These are phyloP conservation scores for Calophaca sinica DNA, from an alignment of 306 rosid species.

Conservation along the genomic window DNA sequence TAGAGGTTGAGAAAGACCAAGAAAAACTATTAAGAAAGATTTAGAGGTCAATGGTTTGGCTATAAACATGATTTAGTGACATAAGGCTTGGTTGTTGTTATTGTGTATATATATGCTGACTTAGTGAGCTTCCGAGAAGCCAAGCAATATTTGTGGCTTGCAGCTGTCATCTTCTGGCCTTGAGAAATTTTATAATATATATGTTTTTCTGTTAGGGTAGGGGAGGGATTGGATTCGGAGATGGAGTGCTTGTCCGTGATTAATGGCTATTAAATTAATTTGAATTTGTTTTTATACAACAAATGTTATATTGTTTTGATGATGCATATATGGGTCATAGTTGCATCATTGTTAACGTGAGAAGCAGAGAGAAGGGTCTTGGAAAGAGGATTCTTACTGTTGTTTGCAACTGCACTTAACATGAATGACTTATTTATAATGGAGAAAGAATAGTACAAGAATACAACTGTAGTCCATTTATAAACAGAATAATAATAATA, in stretches of 20 bases:
- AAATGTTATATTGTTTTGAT: constrained; percentile 22
- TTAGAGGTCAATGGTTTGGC: too few species aligned
- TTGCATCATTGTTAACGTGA: constrained; percentile 13
- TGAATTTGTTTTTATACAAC: constrained; percentile 5
- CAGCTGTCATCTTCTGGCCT: constrained; percentile 35
- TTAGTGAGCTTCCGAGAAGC: constrained; percentile 9
- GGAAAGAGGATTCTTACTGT: constrained; percentile 22
- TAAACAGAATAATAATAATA: background rate
- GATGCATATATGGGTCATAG: constrained; percentile 3
- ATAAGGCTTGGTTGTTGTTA: too few species aligned
- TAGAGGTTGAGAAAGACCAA: too few species aligned
- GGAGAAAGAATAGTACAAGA: constrained; percentile 17
- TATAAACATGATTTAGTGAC: too few species aligned
- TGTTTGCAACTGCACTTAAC: constrained; percentile 26
- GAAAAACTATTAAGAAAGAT: too few species aligned
- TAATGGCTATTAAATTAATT: constrained; percentile 24
- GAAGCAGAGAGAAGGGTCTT: constrained; percentile 12
- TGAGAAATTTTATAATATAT: constrained; percentile 17
- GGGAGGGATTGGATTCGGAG: constrained; percentile 16
- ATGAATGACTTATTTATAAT: constrained; percentile 17
- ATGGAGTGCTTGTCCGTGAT: constrained; percentile 22
- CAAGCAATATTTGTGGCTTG: constrained; percentile 28
- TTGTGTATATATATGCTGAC: too few species aligned
- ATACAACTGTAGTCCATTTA: background rate
- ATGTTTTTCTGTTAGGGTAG: constrained; percentile 1